Percentiles rank a stretch among this genome's conserved stretches.
phyloP scores from a whole-genome alignment of 257 asterid genomes.

The Gentiana straminea region DNA sequence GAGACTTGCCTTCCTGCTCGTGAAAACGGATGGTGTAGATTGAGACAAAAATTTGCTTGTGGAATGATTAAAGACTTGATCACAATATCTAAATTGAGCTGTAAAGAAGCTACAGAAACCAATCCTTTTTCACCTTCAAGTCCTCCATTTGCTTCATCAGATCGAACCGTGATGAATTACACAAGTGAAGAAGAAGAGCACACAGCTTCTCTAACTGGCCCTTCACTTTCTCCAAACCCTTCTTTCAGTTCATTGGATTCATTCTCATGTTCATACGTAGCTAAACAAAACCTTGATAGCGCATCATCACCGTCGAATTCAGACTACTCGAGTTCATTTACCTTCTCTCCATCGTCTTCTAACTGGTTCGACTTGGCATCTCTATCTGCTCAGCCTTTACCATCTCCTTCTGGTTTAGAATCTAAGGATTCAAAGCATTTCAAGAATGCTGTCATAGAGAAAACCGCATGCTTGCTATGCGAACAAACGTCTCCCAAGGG shows the following conservation, averaged over 20 bases:
- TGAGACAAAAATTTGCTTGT: slow-evolving; percentile 40
- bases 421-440: slow-evolving; percentile 18
- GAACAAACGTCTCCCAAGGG: slow-evolving; percentile 20
- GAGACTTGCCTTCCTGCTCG: slow-evolving; percentile 63
- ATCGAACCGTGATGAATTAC: slow-evolving; percentile 22
- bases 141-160: slow-evolving; percentile 29
- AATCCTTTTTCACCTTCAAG: slow-evolving; percentile 30
- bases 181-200: slow-evolving; percentile 24
- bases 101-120: slow-evolving; percentile 8
- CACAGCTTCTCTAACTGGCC: slow-evolving; percentile 19
- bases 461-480: slow-evolving; percentile 19
- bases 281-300: slow-evolving; percentile 36
- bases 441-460: slow-evolving; percentile 21
- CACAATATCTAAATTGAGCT: slow-evolving; percentile 31
- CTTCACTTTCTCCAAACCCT: slow-evolving; percentile 38
- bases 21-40: slow-evolving; percentile 63
- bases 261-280: slow-evolving; percentile 40
- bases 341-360: slow-evolving; percentile 84
- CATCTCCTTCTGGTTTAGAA: slow-evolving; percentile 32
- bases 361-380: slow-evolving; percentile 70
- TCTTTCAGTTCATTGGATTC: slow-evolving; percentile 50
- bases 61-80: slow-evolving; percentile 39
- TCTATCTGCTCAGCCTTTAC: slow-evolving; percentile 64
- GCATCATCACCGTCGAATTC: slow-evolving; percentile 81
- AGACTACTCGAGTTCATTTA: slow-evolving; percentile 68